Conservation (phyloP, 1,284 basidiomycete species). For the Coriolopsis trogii region DNA sequence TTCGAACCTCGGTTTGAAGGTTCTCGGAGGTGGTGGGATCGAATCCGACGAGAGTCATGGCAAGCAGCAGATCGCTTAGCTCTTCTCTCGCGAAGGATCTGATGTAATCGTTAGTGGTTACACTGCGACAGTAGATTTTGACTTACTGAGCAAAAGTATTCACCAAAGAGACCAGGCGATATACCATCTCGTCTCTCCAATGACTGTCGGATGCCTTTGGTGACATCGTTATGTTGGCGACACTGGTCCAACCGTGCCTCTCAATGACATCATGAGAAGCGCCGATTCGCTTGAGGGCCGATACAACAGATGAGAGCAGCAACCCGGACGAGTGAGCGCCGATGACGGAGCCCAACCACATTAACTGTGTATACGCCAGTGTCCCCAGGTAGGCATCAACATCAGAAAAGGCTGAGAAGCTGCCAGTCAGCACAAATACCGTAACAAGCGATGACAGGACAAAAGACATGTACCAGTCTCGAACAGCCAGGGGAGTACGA, state of each 20-base stretch:
- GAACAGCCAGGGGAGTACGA: slow-evolving; percentile 31
- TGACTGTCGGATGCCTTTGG: slow-evolving; percentile 4
- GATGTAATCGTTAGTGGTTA: slow-evolving; percentile 26
- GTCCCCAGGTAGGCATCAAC: not conserved
- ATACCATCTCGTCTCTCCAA: slow-evolving; percentile 36
- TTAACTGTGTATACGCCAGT: slow-evolving; percentile 18
- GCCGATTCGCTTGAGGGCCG: slow-evolving; percentile 23
- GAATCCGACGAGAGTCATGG: slow-evolving; percentile 56
- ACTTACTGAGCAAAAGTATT: slow-evolving; percentile 50
- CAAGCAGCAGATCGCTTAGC: slow-evolving; percentile 51
- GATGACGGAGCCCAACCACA: slow-evolving; percentile 6
- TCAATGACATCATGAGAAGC: slow-evolving; percentile 18
- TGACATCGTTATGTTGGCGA: not conserved
- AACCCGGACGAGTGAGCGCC: slow-evolving; percentile 8
- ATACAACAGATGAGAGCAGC: slow-evolving; percentile 5
- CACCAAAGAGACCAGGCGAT: slow-evolving; percentile 48
- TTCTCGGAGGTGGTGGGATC: slow-evolving; percentile 51
- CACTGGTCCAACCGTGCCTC: slow-evolving; percentile 8
- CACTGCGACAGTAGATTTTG: not conserved
- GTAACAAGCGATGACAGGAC: not conserved
- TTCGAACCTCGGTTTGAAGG: slow-evolving; percentile 44
- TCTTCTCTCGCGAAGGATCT: slow-evolving; percentile 39
- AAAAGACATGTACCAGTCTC: slow-evolving; percentile 21
- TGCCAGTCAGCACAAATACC: not conserved
- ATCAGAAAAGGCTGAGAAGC: slow-evolving; percentile 13